Conservation (phyloP, 2,329 filamentous ascomycete genomes). For the Amauroascus verrucosus region DNA sequence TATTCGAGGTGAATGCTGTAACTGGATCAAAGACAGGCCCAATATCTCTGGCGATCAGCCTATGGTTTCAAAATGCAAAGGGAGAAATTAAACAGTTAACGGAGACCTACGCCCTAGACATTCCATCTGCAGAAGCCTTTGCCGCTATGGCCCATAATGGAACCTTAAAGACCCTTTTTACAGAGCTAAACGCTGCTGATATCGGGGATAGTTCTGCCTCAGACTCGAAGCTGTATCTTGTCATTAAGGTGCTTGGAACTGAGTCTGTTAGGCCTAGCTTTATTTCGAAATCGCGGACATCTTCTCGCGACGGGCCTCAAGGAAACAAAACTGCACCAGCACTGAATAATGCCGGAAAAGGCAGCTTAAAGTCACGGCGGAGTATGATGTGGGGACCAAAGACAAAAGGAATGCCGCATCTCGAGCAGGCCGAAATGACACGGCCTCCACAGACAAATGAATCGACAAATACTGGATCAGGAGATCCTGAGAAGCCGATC, state of each 20-base stretch:
- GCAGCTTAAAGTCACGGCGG: conserved; percentile 32
- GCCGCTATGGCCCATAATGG: conserved; percentile 53
- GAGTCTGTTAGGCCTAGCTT: conserved; percentile 34
- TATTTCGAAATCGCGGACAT: conserved; percentile 22
- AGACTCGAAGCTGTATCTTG: conserved; percentile 67
- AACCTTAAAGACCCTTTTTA: conserved; percentile 74
- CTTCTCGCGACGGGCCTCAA: conserved; percentile 28
- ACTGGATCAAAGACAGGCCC: conserved; percentile 65
- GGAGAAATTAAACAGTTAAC: conserved; percentile 59
- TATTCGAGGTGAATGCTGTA: conserved; percentile 76
- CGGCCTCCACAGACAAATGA: conserved; percentile 24
- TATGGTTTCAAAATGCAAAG: conserved; percentile 61
- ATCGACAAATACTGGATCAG: conserved; percentile 24
- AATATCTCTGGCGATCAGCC: conserved; percentile 63
- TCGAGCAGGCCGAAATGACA: conserved; percentile 24
- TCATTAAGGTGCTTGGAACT: conserved; percentile 64
- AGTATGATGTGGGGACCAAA: conserved; percentile 39
- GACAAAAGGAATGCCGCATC: conserved; percentile 21
- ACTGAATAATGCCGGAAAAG: conserved; percentile 27
- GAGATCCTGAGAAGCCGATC: conserved; percentile 21
- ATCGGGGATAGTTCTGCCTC: conserved; percentile 51
- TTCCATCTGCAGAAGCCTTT: conserved; percentile 63
- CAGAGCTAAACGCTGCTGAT: conserved; percentile 71
- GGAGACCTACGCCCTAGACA: conserved; percentile 70
- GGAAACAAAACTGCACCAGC: conserved; percentile 22